A percentile compares a stretch with the other conserved stretches of the same genome.
These are phyloP conservation scores for Citrus glauca DNA, from an alignment of 345 rosid species.

Conservation along the genomic window DNA sequence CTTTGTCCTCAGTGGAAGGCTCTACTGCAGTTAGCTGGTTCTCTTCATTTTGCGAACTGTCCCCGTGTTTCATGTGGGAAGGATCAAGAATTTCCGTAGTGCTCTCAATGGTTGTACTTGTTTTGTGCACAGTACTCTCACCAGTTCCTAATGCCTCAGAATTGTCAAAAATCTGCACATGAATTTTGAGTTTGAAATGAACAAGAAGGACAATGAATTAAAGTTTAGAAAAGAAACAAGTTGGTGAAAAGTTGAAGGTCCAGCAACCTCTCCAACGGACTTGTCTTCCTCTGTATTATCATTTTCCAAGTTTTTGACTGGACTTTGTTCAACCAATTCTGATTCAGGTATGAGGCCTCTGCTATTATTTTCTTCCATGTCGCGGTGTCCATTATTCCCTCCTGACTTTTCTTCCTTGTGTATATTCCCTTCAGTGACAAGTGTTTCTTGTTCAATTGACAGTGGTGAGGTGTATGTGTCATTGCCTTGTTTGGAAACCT, in stretches of 20 bases:
- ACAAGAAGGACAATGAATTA: background rate
- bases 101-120: constrained; percentile 8
- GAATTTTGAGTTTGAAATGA: background rate
- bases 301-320: background rate
- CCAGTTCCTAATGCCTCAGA: background rate
- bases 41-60: background rate
- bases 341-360: constrained; percentile 8
- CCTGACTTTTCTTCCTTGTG: constrained; percentile 5
- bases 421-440: background rate
- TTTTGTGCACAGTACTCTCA: constrained; percentile 7
- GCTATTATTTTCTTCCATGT: background rate
- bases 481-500: constrained; percentile 15
- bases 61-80: constrained; percentile 6
- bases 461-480: constrained; percentile 4
- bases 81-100: background rate
- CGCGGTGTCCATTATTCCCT: constrained; percentile 3
- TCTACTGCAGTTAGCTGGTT: constrained; percentile 5
- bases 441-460: constrained; percentile 5
- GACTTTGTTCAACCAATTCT: constrained; percentile 5
- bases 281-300: constrained; percentile 7
- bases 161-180: constrained; percentile 11
- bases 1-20: constrained; percentile 1
- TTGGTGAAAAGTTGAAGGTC: background rate
- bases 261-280: constrained; percentile 19
- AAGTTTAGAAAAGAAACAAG: background rate